A percentile compares a stretch with the other conserved stretches of the same genome.
phyloP scores from a whole-genome alignment of 202 grass and related monocot species.

The Digitaria exilis region DNA sequence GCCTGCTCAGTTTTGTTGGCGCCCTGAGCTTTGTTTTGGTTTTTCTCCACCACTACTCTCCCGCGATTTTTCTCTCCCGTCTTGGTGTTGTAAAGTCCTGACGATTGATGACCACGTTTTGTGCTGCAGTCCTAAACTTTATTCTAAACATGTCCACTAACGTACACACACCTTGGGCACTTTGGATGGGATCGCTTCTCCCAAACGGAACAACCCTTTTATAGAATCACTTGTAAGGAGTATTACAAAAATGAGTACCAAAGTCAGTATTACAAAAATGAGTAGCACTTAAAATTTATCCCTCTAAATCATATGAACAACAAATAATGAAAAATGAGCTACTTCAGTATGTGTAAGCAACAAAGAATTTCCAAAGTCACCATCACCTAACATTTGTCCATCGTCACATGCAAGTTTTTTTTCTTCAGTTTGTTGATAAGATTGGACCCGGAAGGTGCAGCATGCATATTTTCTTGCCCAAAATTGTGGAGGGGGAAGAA shows the following conservation, averaged over 20 bases:
- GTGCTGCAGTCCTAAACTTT: not conserved
- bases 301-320: not conserved
- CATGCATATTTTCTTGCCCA: not conserved
- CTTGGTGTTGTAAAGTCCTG: too few species aligned
- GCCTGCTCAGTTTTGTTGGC: slow-evolving; percentile 47
- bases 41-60: slow-evolving; percentile 67
- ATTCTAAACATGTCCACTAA: not conserved
- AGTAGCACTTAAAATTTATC: not conserved
- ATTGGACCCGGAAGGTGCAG: not conserved
- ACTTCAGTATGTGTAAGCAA: not conserved
- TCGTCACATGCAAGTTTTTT: not conserved
- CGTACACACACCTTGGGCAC: too few species aligned
- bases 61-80: slow-evolving; percentile 54
- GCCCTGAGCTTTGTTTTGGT: slow-evolving; percentile 38
- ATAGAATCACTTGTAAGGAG: not conserved
- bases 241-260: not conserved
- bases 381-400: not conserved
- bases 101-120: slow-evolving; percentile 5
- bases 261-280: too few species aligned
- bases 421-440: not conserved
- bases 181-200: not conserved
- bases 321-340: not conserved
- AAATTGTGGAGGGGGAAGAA: not conserved
- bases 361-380: not conserved
- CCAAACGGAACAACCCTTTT: too few species aligned